Conservation (phyloP, 2,329 filamentous ascomycete species). For the Fusarium papillatum region DNA sequence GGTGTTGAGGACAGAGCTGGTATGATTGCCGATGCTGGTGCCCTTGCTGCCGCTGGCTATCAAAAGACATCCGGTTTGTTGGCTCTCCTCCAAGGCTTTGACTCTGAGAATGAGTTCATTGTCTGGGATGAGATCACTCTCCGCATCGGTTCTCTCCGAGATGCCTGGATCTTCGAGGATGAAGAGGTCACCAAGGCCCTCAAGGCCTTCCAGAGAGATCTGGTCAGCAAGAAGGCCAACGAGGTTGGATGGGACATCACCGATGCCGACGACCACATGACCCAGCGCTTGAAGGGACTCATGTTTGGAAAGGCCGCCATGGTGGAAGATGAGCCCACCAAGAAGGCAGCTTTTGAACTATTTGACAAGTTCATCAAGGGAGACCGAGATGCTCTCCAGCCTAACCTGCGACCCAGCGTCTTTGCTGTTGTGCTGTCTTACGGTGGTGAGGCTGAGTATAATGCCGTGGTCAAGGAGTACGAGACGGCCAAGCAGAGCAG, state of each 20-base stretch:
- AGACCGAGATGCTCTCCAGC: slow-evolving; percentile 86
- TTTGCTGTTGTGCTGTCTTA: slow-evolving; percentile 88
- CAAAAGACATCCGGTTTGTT: slow-evolving; percentile 93
- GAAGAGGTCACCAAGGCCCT: slow-evolving; percentile 79
- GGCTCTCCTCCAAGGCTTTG: slow-evolving; percentile 87
- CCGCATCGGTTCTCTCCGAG: slow-evolving; percentile 82
- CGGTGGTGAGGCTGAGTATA: slow-evolving; percentile 74
- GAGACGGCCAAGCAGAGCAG: slow-evolving; percentile 75
- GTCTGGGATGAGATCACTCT: slow-evolving; percentile 95
- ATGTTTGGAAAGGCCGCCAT: slow-evolving; percentile 89
- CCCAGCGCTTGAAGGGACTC: slow-evolving; percentile 95
- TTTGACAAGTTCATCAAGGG: slow-evolving; percentile 87
- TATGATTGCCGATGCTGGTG: slow-evolving; percentile 94
- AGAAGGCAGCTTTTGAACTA: slow-evolving; percentile 89
- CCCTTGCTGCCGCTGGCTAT: slow-evolving; percentile 90
- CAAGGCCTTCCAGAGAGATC: slow-evolving; percentile 84
- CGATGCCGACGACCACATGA: slow-evolving; percentile 86
- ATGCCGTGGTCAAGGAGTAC: slow-evolving; percentile 45
- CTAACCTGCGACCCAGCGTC: slow-evolving; percentile 90
- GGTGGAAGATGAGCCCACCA: slow-evolving; percentile 82
- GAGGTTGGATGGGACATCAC: slow-evolving; percentile 91
- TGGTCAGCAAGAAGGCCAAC: slow-evolving; percentile 85
- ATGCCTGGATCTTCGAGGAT: slow-evolving; percentile 87
- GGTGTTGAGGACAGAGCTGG: slow-evolving; percentile 93
- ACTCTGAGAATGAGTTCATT: slow-evolving; percentile 87